These are phyloP conservation scores for Paecilomyces niveus DNA, from an alignment of 2,329 filamentous ascomycete genomes.

Conservation along the genomic window DNA sequence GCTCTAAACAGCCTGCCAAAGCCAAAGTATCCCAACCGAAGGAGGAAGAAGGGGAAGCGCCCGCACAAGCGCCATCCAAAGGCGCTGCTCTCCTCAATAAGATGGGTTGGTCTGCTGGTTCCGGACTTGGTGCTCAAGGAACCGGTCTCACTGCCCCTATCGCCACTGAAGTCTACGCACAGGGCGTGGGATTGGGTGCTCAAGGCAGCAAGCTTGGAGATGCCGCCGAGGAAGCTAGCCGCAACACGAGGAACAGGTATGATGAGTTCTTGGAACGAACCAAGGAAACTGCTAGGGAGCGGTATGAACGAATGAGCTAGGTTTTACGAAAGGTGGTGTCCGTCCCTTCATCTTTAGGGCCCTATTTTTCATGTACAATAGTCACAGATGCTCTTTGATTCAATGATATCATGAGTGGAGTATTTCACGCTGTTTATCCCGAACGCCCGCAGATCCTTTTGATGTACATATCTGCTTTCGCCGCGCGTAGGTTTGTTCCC, in stretches of 20 bases:
- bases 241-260: slow-evolving; percentile 42
- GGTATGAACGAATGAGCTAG: slow-evolving; percentile 38
- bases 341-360: not conserved
- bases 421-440: not conserved
- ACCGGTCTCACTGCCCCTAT: slow-evolving; percentile 43
- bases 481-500: not conserved
- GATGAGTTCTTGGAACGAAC: slow-evolving; percentile 43
- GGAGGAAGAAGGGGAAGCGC: slow-evolving; percentile 22
- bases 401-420: slow-evolving; percentile 1
- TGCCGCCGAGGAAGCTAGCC: slow-evolving; percentile 40
- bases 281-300: slow-evolving; percentile 39
- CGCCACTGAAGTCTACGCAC: slow-evolving; percentile 42
- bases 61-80: slow-evolving; percentile 33
- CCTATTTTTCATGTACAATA: slow-evolving; percentile 1
- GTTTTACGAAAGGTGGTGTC: not conserved
- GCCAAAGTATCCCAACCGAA: slow-evolving; percentile 17
- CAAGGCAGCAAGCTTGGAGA: slow-evolving; percentile 44
- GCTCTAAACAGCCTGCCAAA: slow-evolving; percentile 15
- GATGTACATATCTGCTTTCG: not conserved
- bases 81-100: slow-evolving; percentile 45
- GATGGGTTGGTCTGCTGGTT: slow-evolving; percentile 44
- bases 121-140: slow-evolving; percentile 42
- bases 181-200: slow-evolving; percentile 44
- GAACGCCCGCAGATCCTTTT: not conserved
- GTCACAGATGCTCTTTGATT: not conserved